Base-by-base conservation (phyloP, 805 yeast genomes). In the Suhomyces canberraensis region DNA sequence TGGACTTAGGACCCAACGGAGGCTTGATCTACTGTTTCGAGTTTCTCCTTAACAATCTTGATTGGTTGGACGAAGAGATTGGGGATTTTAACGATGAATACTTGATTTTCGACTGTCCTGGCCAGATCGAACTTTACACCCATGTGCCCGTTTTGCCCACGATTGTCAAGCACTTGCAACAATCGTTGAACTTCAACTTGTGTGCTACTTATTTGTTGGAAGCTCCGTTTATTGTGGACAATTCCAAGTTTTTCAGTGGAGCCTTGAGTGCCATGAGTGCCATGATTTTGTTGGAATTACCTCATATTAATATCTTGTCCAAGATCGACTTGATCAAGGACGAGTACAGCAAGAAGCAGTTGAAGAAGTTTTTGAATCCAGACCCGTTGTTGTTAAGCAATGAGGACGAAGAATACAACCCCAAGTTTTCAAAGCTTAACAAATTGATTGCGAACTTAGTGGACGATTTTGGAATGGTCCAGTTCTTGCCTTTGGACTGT, bases 401-500 rank as follows among this genome's bases (percentile, higher is more conserved):
- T 9, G 47, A 41, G 16, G 59, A 53, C 18, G 54, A 51, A 32
- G 66, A 62, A 21, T 50, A 45, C 18, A 77, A 75, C 49, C 77
- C 78, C 9, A 81, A 75, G 51, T 91, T 80, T 53, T 74, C 80
- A 25, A 77, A 71, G 43, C 71, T 93, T 41, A 91, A 88, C 57
- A 75, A 76, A 48, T 75, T 90, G 11, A 89, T 93, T 48, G 96
- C 97, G 0, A 80, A 84, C 45, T 68, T 93, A 47, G 95, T 90
- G 24, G 98, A 93, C 55, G 99, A 93, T 52, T 93, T 93, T 58
- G 98, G 98, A 5, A 93, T 93, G 99, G 97, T 93, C 3, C 97
- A 93, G 57, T 93, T 89, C 54, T 65, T 93, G 46, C 98, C 98
- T 0, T 70, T 93, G 45, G 95, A 89, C 54, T 75, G 81, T 46